phyloP scores from a whole-genome alignment of 768 basidiomycete genomes.

The Albatrellus ellisii region DNA sequence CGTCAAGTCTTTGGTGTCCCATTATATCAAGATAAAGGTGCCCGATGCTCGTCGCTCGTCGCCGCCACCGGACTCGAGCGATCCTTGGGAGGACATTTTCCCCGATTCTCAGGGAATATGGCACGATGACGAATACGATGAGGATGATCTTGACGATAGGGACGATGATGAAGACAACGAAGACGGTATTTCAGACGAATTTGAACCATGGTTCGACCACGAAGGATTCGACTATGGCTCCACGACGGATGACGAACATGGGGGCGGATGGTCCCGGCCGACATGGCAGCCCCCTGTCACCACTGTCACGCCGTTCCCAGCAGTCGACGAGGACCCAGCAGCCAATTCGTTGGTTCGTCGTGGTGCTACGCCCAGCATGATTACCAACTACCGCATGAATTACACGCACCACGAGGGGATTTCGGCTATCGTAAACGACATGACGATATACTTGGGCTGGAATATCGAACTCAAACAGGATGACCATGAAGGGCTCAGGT shows the following conservation, averaged over 20 bases:
- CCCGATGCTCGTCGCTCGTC: constrained; percentile 16
- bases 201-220: not conserved
- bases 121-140: constrained; percentile 19
- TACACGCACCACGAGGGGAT: constrained; percentile 47
- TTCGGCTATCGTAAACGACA: constrained; percentile 25
- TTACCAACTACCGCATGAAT: constrained; percentile 37
- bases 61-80: constrained; percentile 27
- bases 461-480: constrained; percentile 37
- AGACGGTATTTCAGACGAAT: not conserved
- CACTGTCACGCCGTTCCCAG: constrained; percentile 23
- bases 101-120: constrained; percentile 19
- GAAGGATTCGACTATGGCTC: constrained; percentile 21
- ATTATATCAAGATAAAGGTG: constrained; percentile 28
- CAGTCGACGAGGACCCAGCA: constrained; percentile 21
- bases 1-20: constrained; percentile 43
- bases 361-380: constrained; percentile 47
- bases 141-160: constrained; percentile 17
- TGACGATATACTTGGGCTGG: constrained; percentile 54
- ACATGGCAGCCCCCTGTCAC: constrained; percentile 48
- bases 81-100: constrained; percentile 69
- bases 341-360: constrained; percentile 36
- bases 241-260: constrained; percentile 25
- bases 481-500: constrained; percentile 28
- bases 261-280: constrained; percentile 29
- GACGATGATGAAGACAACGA: constrained; percentile 19